Percentiles rank a stretch among this genome's conserved stretches.
phyloP scores from a whole-genome alignment of 2,329 filamentous ascomycete species.

The Blastomyces gilchristii region DNA sequence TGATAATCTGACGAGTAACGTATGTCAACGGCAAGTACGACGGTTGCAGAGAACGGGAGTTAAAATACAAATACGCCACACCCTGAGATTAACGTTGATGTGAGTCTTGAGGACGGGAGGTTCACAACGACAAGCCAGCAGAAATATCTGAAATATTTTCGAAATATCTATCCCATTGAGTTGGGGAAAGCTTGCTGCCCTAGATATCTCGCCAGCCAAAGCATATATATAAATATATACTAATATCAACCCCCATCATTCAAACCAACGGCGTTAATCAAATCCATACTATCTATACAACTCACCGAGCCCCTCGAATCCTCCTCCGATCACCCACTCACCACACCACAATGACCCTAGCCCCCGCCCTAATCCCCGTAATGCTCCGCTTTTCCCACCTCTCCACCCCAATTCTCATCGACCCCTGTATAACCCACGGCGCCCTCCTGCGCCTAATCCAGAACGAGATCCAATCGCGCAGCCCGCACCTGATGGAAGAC shows the following conservation, averaged over 20 bases:
- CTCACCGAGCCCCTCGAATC: not conserved
- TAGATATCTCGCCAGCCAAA: not conserved
- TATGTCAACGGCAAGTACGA: not conserved
- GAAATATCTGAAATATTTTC: too few relatives aligned
- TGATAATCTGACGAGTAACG: not conserved
- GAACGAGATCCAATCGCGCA: conserved; percentile 10
- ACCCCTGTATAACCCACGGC: conserved; percentile 5
- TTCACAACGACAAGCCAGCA: not conserved
- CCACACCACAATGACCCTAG: not conserved
- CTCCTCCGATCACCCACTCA: not conserved
- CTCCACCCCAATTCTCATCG: conserved; percentile 12
- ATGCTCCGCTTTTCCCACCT: conserved; percentile 14
- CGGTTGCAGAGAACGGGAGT: not conserved
- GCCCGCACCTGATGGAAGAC: conserved; percentile 8
- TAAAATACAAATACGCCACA: not conserved
- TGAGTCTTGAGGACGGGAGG: not conserved
- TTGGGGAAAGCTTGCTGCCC: not conserved
- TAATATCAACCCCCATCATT: not conserved
- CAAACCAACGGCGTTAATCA: not conserved
- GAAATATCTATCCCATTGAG: not conserved
- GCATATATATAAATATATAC: not conserved
- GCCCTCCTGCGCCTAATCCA: conserved; percentile 11
- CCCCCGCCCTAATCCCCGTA: conserved; percentile 4
- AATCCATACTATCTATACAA: not conserved
- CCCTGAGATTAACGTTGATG: not conserved